Conservation (phyloP, 2,329 filamentous ascomycete species). For the Sporothrix inflata region DNA sequence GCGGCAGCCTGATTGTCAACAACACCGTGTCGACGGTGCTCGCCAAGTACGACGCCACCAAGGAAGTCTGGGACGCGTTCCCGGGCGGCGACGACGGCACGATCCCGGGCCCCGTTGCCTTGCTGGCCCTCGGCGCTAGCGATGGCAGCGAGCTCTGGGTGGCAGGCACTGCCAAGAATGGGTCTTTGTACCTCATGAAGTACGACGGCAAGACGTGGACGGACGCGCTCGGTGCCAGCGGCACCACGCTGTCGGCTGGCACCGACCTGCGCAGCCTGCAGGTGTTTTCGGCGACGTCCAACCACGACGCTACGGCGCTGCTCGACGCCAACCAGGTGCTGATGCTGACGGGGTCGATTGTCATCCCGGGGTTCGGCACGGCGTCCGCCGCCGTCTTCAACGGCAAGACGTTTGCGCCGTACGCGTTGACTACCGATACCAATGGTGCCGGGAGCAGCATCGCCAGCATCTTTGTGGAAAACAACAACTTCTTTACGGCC, state of each 20-base stretch:
- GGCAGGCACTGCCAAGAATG: constrained; percentile 67
- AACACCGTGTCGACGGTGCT: constrained; percentile 66
- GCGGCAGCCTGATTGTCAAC: constrained; percentile 73
- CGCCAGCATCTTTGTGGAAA: constrained; percentile 80
- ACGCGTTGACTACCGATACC: constrained; percentile 68
- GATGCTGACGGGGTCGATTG: constrained; percentile 82
- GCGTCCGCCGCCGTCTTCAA: constrained; percentile 88
- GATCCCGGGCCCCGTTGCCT: constrained; percentile 79
- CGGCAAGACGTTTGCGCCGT: constrained; percentile 76
- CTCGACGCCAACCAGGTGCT: constrained; percentile 71
- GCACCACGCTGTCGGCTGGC: constrained; percentile 62
- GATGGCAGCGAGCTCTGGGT: constrained; percentile 80
- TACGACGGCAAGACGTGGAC: constrained; percentile 74
- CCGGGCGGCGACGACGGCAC: constrained; percentile 55
- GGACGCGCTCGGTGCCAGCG: constrained; percentile 53
- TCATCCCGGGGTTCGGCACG: constrained; percentile 74
- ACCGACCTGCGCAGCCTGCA: constrained; percentile 80
- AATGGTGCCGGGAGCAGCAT: constrained; percentile 70
- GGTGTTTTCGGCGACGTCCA: constrained; percentile 70
- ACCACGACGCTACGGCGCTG: constrained; percentile 67
- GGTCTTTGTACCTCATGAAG: constrained; percentile 77
- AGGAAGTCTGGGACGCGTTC: constrained; percentile 67
- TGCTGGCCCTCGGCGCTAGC: constrained; percentile 72
- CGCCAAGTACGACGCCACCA: constrained; percentile 71
- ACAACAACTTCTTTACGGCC: constrained; percentile 72